These are phyloP conservation scores for Fragaria vesca DNA, from an alignment of 306 rosid genomes.

Conservation along the genomic window DNA sequence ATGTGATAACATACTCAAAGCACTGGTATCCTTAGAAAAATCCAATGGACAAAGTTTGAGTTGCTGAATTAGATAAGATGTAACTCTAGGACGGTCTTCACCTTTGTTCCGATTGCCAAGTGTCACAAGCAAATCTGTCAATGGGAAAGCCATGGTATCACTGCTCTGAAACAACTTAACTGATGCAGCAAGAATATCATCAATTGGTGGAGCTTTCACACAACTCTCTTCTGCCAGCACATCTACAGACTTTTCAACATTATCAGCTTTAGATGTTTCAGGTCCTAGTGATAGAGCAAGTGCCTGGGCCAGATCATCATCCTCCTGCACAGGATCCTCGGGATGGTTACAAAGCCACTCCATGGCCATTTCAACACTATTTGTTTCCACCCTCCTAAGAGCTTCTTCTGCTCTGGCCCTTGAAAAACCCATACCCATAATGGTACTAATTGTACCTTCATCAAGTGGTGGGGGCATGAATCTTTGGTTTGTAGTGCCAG, in stretches of 20 bases:
- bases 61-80: constrained; percentile 90
- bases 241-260: constrained; percentile 71
- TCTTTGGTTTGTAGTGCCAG: constrained; percentile 67
- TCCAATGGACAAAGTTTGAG: constrained; percentile 82
- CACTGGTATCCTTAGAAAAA: constrained; percentile 65
- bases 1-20: constrained; percentile 77
- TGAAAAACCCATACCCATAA: constrained; percentile 97
- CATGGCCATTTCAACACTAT: constrained; percentile 99
- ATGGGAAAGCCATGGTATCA: constrained; percentile 83
- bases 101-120: constrained; percentile 90
- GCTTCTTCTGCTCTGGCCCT: constrained; percentile 99
- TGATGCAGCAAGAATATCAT: constrained; percentile 77
- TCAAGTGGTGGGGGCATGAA: constrained; percentile 89
- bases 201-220: constrained; percentile 81
- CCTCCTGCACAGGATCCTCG: constrained; percentile 99
- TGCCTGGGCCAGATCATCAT: constrained; percentile 96
- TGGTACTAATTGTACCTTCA: constrained; percentile 85
- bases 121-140: constrained; percentile 89
- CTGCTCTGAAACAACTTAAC: constrained; percentile 81
- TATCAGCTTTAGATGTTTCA: constrained; percentile 77
- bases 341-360: constrained; percentile 95
- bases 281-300: constrained; percentile 95
- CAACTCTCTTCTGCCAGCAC: constrained; percentile 71
- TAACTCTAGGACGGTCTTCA: constrained; percentile 79
- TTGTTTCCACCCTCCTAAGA: constrained; percentile 86